These are phyloP conservation scores for Populus trichocarpa DNA, from an alignment of 441 rosid genomes.

Conservation along the genomic window DNA sequence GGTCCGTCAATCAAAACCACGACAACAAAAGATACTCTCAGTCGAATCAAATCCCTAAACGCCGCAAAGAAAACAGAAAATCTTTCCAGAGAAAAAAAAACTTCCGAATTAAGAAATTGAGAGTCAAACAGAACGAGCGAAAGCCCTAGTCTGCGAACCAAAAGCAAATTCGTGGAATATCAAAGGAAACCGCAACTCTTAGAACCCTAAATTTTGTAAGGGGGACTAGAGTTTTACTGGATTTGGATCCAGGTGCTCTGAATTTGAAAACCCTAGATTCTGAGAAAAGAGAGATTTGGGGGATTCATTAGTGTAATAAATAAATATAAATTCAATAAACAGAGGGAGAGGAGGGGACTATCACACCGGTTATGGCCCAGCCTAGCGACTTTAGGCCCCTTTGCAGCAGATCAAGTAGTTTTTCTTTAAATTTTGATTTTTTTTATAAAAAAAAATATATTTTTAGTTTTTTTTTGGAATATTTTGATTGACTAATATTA, in stretches of 20 bases:
- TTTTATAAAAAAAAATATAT: too few species aligned
- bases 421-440: too few species aligned
- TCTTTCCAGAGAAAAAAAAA: not conserved
- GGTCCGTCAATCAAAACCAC: not conserved
- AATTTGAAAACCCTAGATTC: conserved; percentile 5
- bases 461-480: too few species aligned
- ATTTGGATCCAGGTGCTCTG: not conserved
- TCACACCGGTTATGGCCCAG: too few species aligned
- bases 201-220: not conserved
- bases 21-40: not conserved
- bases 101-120: not conserved
- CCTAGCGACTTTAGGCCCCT: too few species aligned
- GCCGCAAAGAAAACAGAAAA: not conserved
- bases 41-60: not conserved
- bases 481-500: too few species aligned
- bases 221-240: not conserved
- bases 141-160: not conserved
- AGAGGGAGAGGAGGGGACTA: not conserved
- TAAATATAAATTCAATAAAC: too few species aligned
- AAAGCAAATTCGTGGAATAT: conserved; percentile 1
- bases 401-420: too few species aligned
- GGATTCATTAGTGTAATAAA: not conserved
- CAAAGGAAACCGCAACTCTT: conserved; percentile 7
- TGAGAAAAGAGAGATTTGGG: not conserved
- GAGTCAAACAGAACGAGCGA: conserved; percentile 5